Base-by-base conservation (phyloP, 352 stramenopile species). In the Phytophthora hibernalis region DNA sequence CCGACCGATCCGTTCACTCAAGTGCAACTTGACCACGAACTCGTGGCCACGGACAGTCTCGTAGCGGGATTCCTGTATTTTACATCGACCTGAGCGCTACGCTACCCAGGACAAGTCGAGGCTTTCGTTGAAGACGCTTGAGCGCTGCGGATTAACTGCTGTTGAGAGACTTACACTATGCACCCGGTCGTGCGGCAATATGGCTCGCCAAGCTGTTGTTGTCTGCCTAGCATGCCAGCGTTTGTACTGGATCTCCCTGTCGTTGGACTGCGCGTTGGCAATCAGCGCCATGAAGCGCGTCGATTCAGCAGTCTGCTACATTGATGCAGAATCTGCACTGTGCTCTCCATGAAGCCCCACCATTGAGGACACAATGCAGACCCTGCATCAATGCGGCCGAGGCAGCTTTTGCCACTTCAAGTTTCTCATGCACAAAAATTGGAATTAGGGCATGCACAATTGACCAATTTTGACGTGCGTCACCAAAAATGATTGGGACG, bases 401-500 rank as follows among this genome's bases (percentile, higher is more conserved):
- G 6, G 26, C 26, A 31, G n/a, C n/a, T n/a, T n/a, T n/a, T n/a
- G n/a, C n/a, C n/a, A n/a, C n/a, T n/a, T n/a, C n/a, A n/a, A n/a
- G n/a, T n/a, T n/a, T n/a, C 24, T 28, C 24, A 5, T 28, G 24
- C 5, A 28, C 26, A 31, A 31, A 40, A 13, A 21, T 40, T 43
- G 53, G 31, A 42, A 60, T 51, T 50, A 61, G 26, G 48, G 12
- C 11, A 30, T 40, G 4, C 24, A 31, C 26, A 51, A 61, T 33
- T 10, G 26, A 38, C 50, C 28, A 54, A 18, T 54, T 52, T 48
- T 10, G 16, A 22, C 43, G 11, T 21, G 31, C 43, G 35, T 58
- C 35, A 38, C 38, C 24, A 16, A 52, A 66, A 62, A 74, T 74
- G 66, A 74, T 49, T 66, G 54, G 61, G 57, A 67, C 37, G 37